phyloP scores from a whole-genome alignment of 1,139 yeast species.

The Kodamaea ohmeri region DNA sequence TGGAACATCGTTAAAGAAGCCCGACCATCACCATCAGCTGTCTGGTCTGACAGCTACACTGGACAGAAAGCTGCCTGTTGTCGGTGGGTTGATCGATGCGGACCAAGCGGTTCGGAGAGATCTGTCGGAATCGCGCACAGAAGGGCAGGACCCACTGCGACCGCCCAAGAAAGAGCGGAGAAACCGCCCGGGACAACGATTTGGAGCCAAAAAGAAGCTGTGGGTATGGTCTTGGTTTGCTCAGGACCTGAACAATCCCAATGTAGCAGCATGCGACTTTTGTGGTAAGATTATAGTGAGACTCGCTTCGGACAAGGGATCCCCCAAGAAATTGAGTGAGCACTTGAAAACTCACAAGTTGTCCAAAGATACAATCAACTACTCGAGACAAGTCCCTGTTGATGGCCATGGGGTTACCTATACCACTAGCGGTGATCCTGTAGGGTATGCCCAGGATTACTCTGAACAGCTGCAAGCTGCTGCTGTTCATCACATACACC shows the following conservation, averaged over 20 bases:
- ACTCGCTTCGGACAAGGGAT: conserved; percentile 53
- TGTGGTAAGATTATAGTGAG: conserved; percentile 51
- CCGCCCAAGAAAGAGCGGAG: conserved; percentile 26
- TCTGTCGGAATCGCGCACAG: background rate
- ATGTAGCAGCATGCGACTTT: conserved; percentile 52
- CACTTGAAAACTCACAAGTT: conserved; percentile 57
- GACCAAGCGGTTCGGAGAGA: background rate
- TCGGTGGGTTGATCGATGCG: conserved; percentile 1
- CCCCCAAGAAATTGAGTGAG: conserved; percentile 57
- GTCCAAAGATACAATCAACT: conserved; percentile 35
- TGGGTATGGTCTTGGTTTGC: conserved; percentile 66
- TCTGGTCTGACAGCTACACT: background rate
- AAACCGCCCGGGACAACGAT: conserved; percentile 33
- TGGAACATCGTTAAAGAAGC: background rate
- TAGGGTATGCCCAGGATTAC: conserved; percentile 13
- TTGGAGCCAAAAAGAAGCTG: conserved; percentile 57
- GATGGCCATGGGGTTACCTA: conserved; percentile 38
- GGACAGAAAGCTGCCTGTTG: conserved; percentile 2
- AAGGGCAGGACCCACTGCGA: conserved; percentile 3
- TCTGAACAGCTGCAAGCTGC: conserved; percentile 7
- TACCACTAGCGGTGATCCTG: conserved; percentile 28
- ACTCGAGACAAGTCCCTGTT: conserved; percentile 26
- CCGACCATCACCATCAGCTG: conserved; percentile 1
- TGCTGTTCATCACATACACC: conserved; percentile 5
- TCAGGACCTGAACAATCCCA: conserved; percentile 48